phyloP scores from a whole-genome alignment of 441 rosid genomes.

The Dalechampia spathulata region DNA sequence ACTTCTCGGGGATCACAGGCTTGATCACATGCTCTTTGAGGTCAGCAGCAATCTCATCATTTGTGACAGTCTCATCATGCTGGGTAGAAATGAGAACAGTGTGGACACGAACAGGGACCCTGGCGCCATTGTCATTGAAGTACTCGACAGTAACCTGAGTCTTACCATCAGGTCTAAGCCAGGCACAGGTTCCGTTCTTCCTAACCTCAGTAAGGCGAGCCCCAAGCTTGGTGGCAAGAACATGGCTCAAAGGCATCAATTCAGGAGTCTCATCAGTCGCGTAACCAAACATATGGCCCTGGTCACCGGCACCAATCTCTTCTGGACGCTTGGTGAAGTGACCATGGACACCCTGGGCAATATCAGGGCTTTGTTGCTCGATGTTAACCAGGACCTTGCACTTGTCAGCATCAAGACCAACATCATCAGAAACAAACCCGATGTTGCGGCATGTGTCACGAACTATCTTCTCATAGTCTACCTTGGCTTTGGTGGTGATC shows the following conservation, averaged over 20 bases:
- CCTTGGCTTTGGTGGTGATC: conserved; percentile 68
- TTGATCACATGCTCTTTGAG: conserved; percentile 72
- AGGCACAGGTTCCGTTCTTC: conserved; percentile 62
- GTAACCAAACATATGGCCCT: conserved; percentile 76
- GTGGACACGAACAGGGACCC: conserved; percentile 70
- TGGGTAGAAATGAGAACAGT: conserved; percentile 73
- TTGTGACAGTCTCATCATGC: conserved; percentile 77
- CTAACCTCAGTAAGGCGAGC: conserved; percentile 67
- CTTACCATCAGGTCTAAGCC: conserved; percentile 78
- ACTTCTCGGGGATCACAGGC: conserved; percentile 66
- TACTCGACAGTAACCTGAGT: conserved; percentile 78
- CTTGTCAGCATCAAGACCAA: conserved; percentile 67
- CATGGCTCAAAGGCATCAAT: conserved; percentile 62
- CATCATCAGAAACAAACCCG: conserved; percentile 60
- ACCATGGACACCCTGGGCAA: conserved; percentile 80
- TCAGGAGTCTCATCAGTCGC: conserved; percentile 74
- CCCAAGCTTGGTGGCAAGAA: conserved; percentile 72
- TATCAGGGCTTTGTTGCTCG: conserved; percentile 76
- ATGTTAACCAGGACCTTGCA: conserved; percentile 81
- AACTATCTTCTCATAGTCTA: conserved; percentile 69
- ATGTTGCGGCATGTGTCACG: conserved; percentile 57
- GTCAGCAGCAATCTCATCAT: conserved; percentile 67
- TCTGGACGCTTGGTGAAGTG: conserved; percentile 76
- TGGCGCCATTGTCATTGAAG: conserved; percentile 58
- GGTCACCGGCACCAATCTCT: conserved; percentile 74